Evolutionary conservation across 164 flowering plant genomes (phyloP).

Genomic region (Echeveria elegans): DNA sequence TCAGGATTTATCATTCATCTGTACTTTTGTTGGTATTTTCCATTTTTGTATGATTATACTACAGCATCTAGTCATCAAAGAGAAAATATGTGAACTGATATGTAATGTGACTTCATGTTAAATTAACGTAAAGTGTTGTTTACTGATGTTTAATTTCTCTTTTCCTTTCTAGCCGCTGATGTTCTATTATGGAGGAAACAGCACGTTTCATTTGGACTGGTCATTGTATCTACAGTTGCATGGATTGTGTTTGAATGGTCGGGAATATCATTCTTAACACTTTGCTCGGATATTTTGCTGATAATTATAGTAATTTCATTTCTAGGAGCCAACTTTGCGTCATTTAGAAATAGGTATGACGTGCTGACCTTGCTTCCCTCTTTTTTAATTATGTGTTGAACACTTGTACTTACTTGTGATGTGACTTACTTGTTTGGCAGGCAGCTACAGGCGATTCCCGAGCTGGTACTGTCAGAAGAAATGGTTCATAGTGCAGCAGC

Average conservation of each 20-base stretch:
- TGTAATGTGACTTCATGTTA: neutral
- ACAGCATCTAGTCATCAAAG: neutral
- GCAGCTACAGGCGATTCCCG: constrained; percentile 59
- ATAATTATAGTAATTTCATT: constrained; percentile 55
- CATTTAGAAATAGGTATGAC: constrained; percentile 45
- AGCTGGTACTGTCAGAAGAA: constrained; percentile 83
- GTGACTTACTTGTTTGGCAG: constrained; percentile 26
- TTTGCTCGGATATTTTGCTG: constrained; percentile 77
- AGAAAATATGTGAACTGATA: neutral
- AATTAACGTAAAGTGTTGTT: neutral
- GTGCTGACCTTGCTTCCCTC: neutral
- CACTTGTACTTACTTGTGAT: neutral
- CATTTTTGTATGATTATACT: neutral
- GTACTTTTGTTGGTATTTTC: neutral
- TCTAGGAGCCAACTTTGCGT: constrained; percentile 64
- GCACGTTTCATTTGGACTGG: constrained; percentile 53
- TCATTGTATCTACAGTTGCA: constrained; percentile 61
- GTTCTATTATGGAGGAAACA: constrained; percentile 67
- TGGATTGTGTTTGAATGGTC: constrained; percentile 79
- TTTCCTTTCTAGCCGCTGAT: constrained; percentile 59
- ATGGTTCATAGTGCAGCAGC: constrained; percentile 84
- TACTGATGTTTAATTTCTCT: neutral
- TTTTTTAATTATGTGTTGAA: neutral
- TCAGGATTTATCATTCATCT: neutral
- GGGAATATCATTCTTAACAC: constrained; percentile 68